Conservation (phyloP, 1,139 yeast species). For the Eremothecium sinecaudum region DNA sequence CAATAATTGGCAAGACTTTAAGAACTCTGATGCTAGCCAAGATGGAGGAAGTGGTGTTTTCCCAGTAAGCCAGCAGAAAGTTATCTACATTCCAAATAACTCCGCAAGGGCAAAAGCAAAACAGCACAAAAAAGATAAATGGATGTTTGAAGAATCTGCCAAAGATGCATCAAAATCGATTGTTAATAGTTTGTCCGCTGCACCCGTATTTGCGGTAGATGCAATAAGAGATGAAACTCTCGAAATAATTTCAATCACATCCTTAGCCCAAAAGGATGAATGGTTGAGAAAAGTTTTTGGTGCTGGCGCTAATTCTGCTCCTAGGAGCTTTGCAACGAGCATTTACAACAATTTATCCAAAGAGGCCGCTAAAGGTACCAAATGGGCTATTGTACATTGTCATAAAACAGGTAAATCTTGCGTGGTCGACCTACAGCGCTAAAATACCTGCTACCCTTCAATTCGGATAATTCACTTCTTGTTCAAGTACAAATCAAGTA, state of each 20-base stretch:
- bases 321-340: slow-evolving; percentile 66
- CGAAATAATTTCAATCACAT: slow-evolving; percentile 70
- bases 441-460: slow-evolving; percentile 1
- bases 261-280: slow-evolving; percentile 72
- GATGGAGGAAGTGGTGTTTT: slow-evolving; percentile 25
- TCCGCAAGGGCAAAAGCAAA: slow-evolving; percentile 63
- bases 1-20: slow-evolving; percentile 24
- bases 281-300: slow-evolving; percentile 75
- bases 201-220: slow-evolving; percentile 72
- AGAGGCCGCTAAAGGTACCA: slow-evolving; percentile 61
- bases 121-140: slow-evolving; percentile 65
- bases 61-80: slow-evolving; percentile 39
- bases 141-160: slow-evolving; percentile 73
- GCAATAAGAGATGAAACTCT: slow-evolving; percentile 68
- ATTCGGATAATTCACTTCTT: neutral
- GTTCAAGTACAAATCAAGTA: neutral
- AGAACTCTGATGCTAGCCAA: slow-evolving; percentile 26
- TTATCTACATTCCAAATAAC: slow-evolving; percentile 52
- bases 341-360: slow-evolving; percentile 63
- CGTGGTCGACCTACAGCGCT: slow-evolving; percentile 59
- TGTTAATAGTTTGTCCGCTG: slow-evolving; percentile 45
- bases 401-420: slow-evolving; percentile 64
- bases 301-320: slow-evolving; percentile 55
- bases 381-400: slow-evolving; percentile 66
- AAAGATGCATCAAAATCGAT: slow-evolving; percentile 49